phyloP scores from a whole-genome alignment of 352 stramenopile species.

The Phytophthora sp. region DNA sequence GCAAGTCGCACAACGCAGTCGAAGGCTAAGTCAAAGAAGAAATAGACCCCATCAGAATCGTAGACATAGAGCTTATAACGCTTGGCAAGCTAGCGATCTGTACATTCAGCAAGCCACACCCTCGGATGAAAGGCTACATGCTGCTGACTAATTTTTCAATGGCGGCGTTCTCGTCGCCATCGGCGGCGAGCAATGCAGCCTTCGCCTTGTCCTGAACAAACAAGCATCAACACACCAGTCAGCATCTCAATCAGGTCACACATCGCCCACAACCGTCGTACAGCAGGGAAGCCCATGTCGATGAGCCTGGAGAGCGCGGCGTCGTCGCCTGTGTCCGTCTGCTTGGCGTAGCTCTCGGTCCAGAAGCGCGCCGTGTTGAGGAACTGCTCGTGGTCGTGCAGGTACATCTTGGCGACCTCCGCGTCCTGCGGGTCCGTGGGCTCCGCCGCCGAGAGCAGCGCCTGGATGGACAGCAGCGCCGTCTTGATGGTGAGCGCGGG shows the following conservation, averaged over 20 bases:
- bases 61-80: not conserved
- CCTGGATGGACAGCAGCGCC: slow-evolving; percentile 95
- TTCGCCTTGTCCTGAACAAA: slow-evolving; percentile 65
- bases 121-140: slow-evolving; percentile 44
- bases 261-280: too few relatives aligned
- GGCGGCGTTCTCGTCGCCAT: slow-evolving; percentile 90
- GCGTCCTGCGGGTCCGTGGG: slow-evolving; percentile 94
- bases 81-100: slow-evolving; percentile 18
- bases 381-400: slow-evolving; percentile 92
- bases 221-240: not conserved
- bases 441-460: slow-evolving; percentile 94
- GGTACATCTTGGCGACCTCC: slow-evolving; percentile 97
- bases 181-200: slow-evolving; percentile 59
- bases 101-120: slow-evolving; percentile 28
- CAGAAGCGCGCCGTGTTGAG: slow-evolving; percentile 95
- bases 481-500: slow-evolving; percentile 98
- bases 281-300: slow-evolving; percentile 89
- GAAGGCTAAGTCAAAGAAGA: slow-evolving; percentile 60
- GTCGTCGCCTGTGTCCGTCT: slow-evolving; percentile 53
- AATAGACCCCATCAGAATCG: slow-evolving; percentile 22
- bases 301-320: slow-evolving; percentile 73
- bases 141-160: slow-evolving; percentile 82
- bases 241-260: not conserved
- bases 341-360: slow-evolving; percentile 95
- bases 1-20: slow-evolving; percentile 48